These are phyloP conservation scores for Vanrija humicola DNA, from an alignment of 1,284 basidiomycete genomes.

Conservation along the genomic window DNA sequence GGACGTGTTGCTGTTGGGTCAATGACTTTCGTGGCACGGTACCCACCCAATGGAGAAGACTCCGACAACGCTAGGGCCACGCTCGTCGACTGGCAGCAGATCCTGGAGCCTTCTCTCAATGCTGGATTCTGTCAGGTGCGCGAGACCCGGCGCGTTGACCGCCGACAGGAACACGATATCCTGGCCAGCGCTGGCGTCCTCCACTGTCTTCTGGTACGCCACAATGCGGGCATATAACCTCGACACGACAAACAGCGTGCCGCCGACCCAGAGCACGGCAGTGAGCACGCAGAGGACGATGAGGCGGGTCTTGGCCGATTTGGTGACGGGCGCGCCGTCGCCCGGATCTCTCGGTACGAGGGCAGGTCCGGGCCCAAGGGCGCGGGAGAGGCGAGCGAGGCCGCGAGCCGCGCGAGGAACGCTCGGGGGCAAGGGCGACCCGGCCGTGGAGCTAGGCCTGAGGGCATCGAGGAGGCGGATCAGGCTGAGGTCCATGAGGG, in stretches of 20 bases:
- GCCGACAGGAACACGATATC: slow-evolving; percentile 62
- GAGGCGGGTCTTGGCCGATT: slow-evolving; percentile 54
- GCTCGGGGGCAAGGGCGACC: neutral
- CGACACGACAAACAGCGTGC: slow-evolving; percentile 63
- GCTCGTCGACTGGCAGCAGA: slow-evolving; percentile 42
- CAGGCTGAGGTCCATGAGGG: slow-evolving; percentile 68
- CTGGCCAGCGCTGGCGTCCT: slow-evolving; percentile 60
- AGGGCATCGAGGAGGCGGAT: slow-evolving; percentile 64
- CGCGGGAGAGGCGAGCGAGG: neutral
- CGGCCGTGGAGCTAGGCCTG: slow-evolving; percentile 51
- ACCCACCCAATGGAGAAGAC: slow-evolving; percentile 69
- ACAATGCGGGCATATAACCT: slow-evolving; percentile 60
- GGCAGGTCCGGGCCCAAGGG: neutral
- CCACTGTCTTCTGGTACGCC: slow-evolving; percentile 59
- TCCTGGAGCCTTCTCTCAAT: slow-evolving; percentile 11
- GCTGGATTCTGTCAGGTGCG: slow-evolving; percentile 58
- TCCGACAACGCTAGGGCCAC: slow-evolving; percentile 58
- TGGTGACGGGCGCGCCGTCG: slow-evolving; percentile 32
- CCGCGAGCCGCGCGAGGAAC: neutral
- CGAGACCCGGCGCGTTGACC: slow-evolving; percentile 62
- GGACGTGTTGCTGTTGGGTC: slow-evolving; percentile 58
- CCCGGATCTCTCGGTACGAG: slow-evolving; percentile 3
- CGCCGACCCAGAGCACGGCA: slow-evolving; percentile 59
- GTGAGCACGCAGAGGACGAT: slow-evolving; percentile 64
- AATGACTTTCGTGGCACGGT: neutral